Evolutionary conservation across 2,329 filamentous ascomycete species (phyloP).

Genomic region (Lachnum nothofagi): DNA sequence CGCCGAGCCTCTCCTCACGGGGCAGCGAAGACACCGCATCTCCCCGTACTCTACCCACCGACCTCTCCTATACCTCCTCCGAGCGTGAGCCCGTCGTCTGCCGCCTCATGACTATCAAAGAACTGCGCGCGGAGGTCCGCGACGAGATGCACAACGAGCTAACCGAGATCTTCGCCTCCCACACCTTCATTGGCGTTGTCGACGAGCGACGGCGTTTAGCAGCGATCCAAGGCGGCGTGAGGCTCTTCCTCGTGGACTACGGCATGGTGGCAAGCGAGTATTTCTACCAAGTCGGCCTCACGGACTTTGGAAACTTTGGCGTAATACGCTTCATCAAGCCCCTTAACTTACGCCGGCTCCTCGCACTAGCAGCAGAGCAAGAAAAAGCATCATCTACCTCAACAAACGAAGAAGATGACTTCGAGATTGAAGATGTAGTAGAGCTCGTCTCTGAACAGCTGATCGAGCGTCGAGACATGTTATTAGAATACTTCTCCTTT

Average conservation of each 20-base stretch:
- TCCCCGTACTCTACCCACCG: conserved; percentile 36
- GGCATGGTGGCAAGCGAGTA: conserved; percentile 81
- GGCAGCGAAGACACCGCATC: conserved; percentile 26
- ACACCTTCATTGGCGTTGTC: conserved; percentile 90
- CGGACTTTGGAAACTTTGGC: conserved; percentile 94
- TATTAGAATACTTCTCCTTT: conserved; percentile 86
- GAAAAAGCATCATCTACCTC: conserved; percentile 51
- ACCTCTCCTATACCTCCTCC: conserved; percentile 64
- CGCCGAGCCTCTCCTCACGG: conserved; percentile 43
- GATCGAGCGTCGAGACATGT: conserved; percentile 74
- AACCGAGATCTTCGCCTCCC: conserved; percentile 78
- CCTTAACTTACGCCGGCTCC: conserved; percentile 63
- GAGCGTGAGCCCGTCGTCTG: conserved; percentile 66
- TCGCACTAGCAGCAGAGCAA: conserved; percentile 66
- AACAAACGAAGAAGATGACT: conserved; percentile 41
- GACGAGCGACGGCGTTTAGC: conserved; percentile 81
- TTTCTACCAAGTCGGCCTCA: conserved; percentile 91
- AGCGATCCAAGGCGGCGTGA: conserved; percentile 90
- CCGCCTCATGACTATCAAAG: conserved; percentile 77
- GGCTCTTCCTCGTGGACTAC: conserved; percentile 89
- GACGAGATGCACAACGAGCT: conserved; percentile 77
- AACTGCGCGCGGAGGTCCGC: conserved; percentile 74
- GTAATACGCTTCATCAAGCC: conserved; percentile 73
- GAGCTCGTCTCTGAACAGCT: conserved; percentile 63
- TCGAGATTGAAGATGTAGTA: conserved; percentile 63